A percentile compares a stretch with the other conserved stretches of the same genome.
phyloP scores from a whole-genome alignment of 169 alveolate species.

The Plasmodium reichenowi region DNA sequence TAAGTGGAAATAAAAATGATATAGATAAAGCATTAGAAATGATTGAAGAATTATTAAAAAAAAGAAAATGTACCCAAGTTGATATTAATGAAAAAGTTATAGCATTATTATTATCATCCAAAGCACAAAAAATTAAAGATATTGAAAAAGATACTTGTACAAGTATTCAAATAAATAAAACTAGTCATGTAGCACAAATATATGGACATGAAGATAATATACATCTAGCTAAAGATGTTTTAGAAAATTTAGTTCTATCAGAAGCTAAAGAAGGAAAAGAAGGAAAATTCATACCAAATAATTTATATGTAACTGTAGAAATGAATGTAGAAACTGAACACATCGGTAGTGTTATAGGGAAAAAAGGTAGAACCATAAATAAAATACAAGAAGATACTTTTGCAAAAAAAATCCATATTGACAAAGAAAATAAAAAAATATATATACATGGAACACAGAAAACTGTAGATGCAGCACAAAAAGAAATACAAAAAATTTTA shows the following conservation, averaged over 20 bases:
- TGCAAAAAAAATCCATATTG: conserved; percentile 65
- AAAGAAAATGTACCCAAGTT: conserved; percentile 45
- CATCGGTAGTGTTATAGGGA: conserved; percentile 71
- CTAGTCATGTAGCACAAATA: conserved; percentile 48
- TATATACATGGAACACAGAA: conserved; percentile 45
- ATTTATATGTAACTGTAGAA: conserved; percentile 62
- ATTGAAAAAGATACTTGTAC: conserved; percentile 72
- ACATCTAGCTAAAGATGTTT: conserved; percentile 41
- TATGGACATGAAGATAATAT: conserved; percentile 72
- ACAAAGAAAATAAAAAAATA: conserved; percentile 58
- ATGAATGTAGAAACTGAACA: conserved; percentile 68
- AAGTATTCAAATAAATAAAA: conserved; percentile 70
- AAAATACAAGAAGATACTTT: conserved; percentile 70
- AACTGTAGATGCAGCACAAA: conserved; percentile 64
- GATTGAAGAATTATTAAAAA: conserved; percentile 58
- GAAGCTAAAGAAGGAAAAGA: conserved; percentile 41
- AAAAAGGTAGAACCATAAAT: conserved; percentile 68
- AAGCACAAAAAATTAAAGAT: conserved; percentile 74
- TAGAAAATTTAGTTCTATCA: conserved; percentile 37
- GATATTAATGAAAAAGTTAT: conserved; percentile 65
- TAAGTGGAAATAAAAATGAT: conserved; percentile 70
- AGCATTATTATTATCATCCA: conserved; percentile 49
- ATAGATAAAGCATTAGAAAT: conserved; percentile 59
- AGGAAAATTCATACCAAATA: conserved; percentile 20
- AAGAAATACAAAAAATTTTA: conserved; percentile 51